Evolutionary conservation across 257 asterid species (phyloP).

Genomic region (Solanum lignicaule): DNA sequence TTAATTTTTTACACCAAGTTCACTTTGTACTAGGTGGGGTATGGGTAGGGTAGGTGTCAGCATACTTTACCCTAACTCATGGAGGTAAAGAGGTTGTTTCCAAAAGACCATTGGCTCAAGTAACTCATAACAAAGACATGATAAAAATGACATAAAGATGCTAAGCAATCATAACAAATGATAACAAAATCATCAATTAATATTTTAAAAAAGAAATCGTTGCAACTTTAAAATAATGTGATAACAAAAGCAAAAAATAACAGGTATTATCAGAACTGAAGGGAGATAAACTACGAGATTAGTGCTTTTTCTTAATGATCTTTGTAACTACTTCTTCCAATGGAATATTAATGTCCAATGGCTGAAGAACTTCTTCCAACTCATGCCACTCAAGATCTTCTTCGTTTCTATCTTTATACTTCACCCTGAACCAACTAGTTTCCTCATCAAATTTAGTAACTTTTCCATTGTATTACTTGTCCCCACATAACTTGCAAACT

Average conservation of each 20-base stretch:
- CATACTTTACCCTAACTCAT: no score
- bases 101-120: no score
- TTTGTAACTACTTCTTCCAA: conserved; percentile 30
- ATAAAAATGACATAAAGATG: no score
- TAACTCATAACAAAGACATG: no score
- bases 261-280: neutral
- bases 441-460: conserved; percentile 37
- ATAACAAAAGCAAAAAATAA: no score
- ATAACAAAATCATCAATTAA: no score
- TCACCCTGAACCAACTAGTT: conserved; percentile 49
- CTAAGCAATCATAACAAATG: no score
- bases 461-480: conserved; percentile 21
- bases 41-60: no score
- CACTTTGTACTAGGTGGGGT: neutral
- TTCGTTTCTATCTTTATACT: conserved; percentile 53
- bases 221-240: neutral
- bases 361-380: conserved; percentile 35
- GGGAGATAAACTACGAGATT: no score
- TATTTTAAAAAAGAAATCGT: neutral
- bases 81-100: no score
- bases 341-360: conserved; percentile 44
- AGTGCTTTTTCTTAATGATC: conserved; percentile 23
- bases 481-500: conserved; percentile 34
- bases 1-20: neutral
- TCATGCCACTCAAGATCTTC: conserved; percentile 69